Evolutionary conservation across 148 eudicot species (phyloP).

Genomic region (Silene latifolia): DNA sequence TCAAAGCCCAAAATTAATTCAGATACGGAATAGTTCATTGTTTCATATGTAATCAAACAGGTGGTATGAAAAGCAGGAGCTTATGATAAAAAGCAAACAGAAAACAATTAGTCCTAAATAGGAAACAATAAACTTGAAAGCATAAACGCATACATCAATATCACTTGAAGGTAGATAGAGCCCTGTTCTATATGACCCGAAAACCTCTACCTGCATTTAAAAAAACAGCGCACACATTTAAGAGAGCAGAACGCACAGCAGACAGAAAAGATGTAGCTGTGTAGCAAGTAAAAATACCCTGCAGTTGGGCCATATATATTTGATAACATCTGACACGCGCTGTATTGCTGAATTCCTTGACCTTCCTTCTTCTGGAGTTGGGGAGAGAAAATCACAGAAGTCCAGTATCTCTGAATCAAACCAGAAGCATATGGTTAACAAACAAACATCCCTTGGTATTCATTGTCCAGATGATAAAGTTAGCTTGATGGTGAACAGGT

Average conservation of each 20-base stretch:
- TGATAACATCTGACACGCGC: slow-evolving; percentile 67
- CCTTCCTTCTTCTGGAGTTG: slow-evolving; percentile 77
- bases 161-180: slow-evolving; percentile 95
- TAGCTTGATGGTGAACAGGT: not conserved
- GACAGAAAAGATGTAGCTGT: not conserved
- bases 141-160: slow-evolving; percentile 67
- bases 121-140: slow-evolving; percentile 3
- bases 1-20: not conserved
- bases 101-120: slow-evolving; percentile 2
- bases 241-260: not conserved
- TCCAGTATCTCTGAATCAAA: slow-evolving; percentile 76
- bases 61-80: not conserved
- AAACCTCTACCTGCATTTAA: slow-evolving; percentile 74
- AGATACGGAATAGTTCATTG: not conserved
- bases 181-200: slow-evolving; percentile 96
- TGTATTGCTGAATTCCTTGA: slow-evolving; percentile 68
- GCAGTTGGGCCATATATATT: slow-evolving; percentile 88
- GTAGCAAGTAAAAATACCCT: slow-evolving; percentile 41
- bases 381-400: slow-evolving; percentile 91
- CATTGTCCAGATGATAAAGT: not conserved
- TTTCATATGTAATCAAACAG: not conserved
- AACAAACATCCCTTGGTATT: not conserved
- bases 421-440: slow-evolving; percentile 9
- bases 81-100: slow-evolving; percentile 3
- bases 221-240: not conserved